Evolutionary conservation across 2,329 filamentous ascomycete genomes (phyloP).

Genomic region (Samsoniella hepiali): DNA sequence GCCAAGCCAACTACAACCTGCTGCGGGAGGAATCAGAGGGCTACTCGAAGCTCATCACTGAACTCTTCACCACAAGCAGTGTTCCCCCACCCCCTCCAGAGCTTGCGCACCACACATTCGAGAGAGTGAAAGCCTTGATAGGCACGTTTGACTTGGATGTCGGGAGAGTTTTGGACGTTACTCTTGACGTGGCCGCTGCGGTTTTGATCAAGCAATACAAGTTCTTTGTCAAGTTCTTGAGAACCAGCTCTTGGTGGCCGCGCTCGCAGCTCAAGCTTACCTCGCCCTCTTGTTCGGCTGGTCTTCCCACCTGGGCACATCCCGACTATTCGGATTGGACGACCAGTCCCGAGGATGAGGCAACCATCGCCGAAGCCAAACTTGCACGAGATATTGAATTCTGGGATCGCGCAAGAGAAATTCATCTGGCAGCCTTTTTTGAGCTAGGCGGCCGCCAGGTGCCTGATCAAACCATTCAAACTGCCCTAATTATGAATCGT

Average conservation of each 20-base stretch:
- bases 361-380: constrained; percentile 53
- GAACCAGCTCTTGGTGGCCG: constrained; percentile 97
- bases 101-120: constrained; percentile 79
- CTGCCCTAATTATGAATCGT: constrained; percentile 37
- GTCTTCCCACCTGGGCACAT: constrained; percentile 81
- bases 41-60: constrained; percentile 92
- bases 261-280: constrained; percentile 50
- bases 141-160: constrained; percentile 97
- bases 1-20: constrained; percentile 95
- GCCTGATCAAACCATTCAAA: constrained; percentile 54
- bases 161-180: constrained; percentile 89
- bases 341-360: constrained; percentile 66
- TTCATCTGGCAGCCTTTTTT: constrained; percentile 82
- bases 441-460: constrained; percentile 75
- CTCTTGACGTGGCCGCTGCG: constrained; percentile 90
- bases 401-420: constrained; percentile 73
- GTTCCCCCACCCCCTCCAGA: constrained; percentile 70
- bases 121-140: constrained; percentile 89
- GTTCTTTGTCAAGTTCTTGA: constrained; percentile 91
- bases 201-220: constrained; percentile 88
- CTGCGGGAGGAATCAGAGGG: constrained; percentile 94
- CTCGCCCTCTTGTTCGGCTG: constrained; percentile 50
- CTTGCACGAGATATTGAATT: constrained; percentile 69
- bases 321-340: constrained; percentile 64
- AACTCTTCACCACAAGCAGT: constrained; percentile 86